Evolutionary conservation across 2,329 filamentous ascomycete genomes (phyloP).

Genomic region (Niveomyces coronatus): DNA sequence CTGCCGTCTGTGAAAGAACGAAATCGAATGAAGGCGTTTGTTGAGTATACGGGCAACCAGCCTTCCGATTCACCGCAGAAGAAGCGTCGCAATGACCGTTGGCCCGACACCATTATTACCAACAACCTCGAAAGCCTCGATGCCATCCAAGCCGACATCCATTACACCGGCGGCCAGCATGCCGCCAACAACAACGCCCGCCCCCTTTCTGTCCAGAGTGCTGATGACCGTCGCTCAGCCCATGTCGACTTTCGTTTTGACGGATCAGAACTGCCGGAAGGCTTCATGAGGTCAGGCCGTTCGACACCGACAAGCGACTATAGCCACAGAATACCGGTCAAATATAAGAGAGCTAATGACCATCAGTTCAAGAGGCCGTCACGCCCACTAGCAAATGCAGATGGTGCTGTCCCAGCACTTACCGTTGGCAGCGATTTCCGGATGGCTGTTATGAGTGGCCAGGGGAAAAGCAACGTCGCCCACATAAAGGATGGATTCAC

Average conservation of each 20-base stretch:
- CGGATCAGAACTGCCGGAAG: constrained; percentile 29
- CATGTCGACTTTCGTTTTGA: constrained; percentile 18
- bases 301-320: constrained; percentile 26
- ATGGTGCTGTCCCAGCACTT: constrained; percentile 12
- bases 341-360: constrained; percentile 1
- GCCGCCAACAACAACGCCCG: constrained; percentile 1
- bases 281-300: constrained; percentile 28
- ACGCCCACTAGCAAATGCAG: neutral
- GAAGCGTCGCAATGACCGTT: constrained; percentile 1
- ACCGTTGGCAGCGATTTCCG: constrained; percentile 13
- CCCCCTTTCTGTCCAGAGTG: constrained; percentile 3
- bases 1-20: constrained; percentile 1
- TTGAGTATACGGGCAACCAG: constrained; percentile 1
- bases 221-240: neutral
- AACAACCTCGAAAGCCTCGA: constrained; percentile 6
- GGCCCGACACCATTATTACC: constrained; percentile 4
- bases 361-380: neutral
- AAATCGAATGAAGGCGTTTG: constrained; percentile 8
- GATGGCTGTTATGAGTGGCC: neutral
- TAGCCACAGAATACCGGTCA: constrained; percentile 14
- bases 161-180: neutral
- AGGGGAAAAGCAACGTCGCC: neutral
- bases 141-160: neutral
- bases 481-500: constrained; percentile 10
- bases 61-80: constrained; percentile 1